These are phyloP conservation scores for Daedalea quercina DNA, from an alignment of 768 basidiomycete species.

Conservation along the genomic window DNA sequence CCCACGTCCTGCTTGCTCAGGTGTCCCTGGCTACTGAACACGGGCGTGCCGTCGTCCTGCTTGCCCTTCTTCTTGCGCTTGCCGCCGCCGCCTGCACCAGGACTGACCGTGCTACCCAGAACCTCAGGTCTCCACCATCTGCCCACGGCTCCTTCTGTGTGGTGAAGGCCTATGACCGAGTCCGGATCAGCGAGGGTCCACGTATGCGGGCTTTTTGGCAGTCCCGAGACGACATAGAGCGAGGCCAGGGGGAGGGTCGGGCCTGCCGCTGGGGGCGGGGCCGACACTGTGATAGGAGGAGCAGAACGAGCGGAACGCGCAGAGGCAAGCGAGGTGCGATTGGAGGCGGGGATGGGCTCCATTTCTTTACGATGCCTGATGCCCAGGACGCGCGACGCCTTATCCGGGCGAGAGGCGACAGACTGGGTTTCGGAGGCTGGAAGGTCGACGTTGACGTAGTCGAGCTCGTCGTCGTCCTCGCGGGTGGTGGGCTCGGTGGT, in stretches of 20 bases:
- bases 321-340: constrained; percentile 72
- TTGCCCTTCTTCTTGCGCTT: constrained; percentile 57
- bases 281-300: constrained; percentile 32
- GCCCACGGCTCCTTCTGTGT: constrained; percentile 78
- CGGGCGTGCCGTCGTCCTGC: constrained; percentile 50
- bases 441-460: constrained; percentile 55
- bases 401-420: constrained; percentile 45
- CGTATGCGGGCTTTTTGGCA: constrained; percentile 83
- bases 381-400: constrained; percentile 73
- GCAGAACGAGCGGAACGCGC: constrained; percentile 61
- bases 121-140: constrained; percentile 92
- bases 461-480: constrained; percentile 36
- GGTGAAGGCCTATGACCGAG: constrained; percentile 73
- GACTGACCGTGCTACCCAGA: constrained; percentile 80
- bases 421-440: constrained; percentile 27
- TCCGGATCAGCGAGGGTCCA: constrained; percentile 88
- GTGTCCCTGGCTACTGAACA: constrained; percentile 71
- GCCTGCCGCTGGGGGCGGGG: constrained; percentile 48
- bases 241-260: constrained; percentile 75
- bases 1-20: constrained; percentile 82
- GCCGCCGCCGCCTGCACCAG: constrained; percentile 67
- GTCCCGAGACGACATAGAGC: constrained; percentile 81
- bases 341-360: constrained; percentile 79
- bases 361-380: constrained; percentile 70
- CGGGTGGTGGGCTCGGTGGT: constrained; percentile 5